phyloP scores from a whole-genome alignment of 2,329 filamentous ascomycete genomes.

The Verticillium longisporum region DNA sequence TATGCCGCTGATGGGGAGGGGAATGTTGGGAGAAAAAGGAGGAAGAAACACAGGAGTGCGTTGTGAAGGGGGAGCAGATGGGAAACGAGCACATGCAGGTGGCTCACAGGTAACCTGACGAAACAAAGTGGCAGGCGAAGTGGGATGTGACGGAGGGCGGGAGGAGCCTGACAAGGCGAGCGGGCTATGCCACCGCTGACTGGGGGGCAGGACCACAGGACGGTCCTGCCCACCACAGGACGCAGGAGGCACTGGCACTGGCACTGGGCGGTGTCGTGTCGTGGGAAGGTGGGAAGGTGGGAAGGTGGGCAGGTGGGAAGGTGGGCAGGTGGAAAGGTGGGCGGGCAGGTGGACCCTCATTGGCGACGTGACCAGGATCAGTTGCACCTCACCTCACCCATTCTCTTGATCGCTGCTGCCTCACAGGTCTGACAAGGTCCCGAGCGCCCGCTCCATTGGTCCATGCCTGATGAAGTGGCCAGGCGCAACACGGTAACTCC shows the following conservation, averaged over 20 bases:
- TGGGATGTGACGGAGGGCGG: background rate
- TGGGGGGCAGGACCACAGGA: too few species aligned
- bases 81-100: background rate
- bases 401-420: background rate
- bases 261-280: background rate
- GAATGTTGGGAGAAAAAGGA: background rate
- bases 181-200: background rate
- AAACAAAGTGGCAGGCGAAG: too few species aligned
- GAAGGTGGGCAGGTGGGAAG: background rate
- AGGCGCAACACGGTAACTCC: background rate
- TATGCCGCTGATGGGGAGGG: background rate
- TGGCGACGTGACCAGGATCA: background rate
- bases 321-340: too few species aligned
- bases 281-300: background rate
- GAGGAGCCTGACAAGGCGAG: background rate
- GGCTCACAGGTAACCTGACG: background rate
- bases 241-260: background rate
- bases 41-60: background rate
- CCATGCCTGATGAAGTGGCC: background rate
- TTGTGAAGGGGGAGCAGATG: background rate
- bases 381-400: background rate
- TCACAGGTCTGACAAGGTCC: background rate
- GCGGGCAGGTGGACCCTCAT: background rate
- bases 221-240: too few species aligned
- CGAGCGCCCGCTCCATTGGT: background rate